phyloP scores from a whole-genome alignment of 495 filamentous ascomycete genomes.

The Xylaria bambusicola region DNA sequence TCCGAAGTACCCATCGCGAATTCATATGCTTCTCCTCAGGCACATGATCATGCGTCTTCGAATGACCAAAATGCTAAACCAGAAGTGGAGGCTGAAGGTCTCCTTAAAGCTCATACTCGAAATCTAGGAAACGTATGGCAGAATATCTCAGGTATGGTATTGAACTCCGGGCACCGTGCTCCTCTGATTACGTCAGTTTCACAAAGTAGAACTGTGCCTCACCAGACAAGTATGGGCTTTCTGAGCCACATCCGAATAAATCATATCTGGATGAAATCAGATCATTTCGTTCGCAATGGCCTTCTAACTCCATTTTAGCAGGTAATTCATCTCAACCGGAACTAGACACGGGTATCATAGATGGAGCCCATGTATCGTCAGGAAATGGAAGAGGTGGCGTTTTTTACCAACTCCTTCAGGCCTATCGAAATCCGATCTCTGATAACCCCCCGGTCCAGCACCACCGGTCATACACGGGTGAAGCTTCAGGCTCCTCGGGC shows the following conservation, averaged over 20 bases:
- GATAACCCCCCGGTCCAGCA: background rate
- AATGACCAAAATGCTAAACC: background rate
- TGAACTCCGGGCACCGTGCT: background rate
- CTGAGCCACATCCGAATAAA: background rate
- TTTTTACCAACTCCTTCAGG: slow-evolving; percentile 19
- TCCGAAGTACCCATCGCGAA: slow-evolving; percentile 7
- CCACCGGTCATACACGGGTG: background rate
- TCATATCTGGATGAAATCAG: background rate
- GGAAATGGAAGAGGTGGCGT: slow-evolving; percentile 8
- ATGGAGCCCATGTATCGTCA: slow-evolving; percentile 8
- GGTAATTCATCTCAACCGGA: background rate
- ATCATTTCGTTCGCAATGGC: background rate
- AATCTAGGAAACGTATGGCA: background rate
- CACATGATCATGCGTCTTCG: background rate
- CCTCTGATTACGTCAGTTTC: too few relatives aligned
- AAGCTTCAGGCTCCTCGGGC: slow-evolving; percentile 6
- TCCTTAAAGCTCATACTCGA: slow-evolving; percentile 13
- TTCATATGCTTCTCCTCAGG: background rate
- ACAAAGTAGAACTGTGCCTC: background rate
- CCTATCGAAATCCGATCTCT: slow-evolving; percentile 3
- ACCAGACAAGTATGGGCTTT: background rate
- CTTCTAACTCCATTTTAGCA: slow-evolving; percentile 6
- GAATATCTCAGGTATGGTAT: slow-evolving; percentile 7
- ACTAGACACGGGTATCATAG: background rate
- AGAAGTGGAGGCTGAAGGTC: slow-evolving; percentile 4